Evolutionary conservation across 805 yeast genomes (phyloP).

Genomic region (Limtongia smithiae): DNA sequence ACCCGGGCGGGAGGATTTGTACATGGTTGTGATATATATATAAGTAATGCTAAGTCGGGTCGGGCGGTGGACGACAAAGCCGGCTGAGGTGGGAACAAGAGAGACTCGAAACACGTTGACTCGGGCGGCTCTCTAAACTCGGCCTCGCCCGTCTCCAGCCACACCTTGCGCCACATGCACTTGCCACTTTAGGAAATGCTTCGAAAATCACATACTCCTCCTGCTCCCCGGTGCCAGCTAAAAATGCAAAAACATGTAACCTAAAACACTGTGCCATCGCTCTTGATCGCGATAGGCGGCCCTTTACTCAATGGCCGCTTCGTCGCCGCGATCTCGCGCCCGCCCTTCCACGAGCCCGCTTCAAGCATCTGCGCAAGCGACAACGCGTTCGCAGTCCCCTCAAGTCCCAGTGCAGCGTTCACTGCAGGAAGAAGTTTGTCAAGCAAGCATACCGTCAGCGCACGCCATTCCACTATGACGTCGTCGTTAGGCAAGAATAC

Average conservation of each 20-base stretch:
- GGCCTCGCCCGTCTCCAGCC: neutral
- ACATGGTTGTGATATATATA: slow-evolving; percentile 3
- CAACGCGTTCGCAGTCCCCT: slow-evolving; percentile 37
- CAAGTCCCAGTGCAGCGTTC: slow-evolving; percentile 44
- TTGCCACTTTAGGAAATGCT: neutral
- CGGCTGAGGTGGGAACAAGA: no score
- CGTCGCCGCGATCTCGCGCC: slow-evolving; percentile 55
- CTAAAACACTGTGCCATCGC: slow-evolving; percentile 65
- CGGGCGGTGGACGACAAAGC: neutral
- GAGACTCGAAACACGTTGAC: no score
- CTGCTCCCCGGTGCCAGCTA: no score
- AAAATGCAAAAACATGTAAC: no score
- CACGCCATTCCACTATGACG: slow-evolving; percentile 65
- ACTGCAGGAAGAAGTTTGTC: slow-evolving; percentile 53
- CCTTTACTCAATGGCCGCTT: slow-evolving; percentile 50
- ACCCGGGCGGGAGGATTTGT: slow-evolving; percentile 3
- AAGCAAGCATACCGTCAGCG: slow-evolving; percentile 54
- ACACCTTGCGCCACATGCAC: neutral
- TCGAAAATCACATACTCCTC: neutral
- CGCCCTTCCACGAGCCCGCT: slow-evolving; percentile 62
- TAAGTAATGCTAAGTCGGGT: neutral
- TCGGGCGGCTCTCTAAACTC: neutral
- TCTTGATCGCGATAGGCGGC: slow-evolving; percentile 59
- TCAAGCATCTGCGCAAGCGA: slow-evolving; percentile 58
- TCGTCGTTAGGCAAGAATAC: slow-evolving; percentile 54